Evolutionary conservation across 225 moss, liverwort and hornwort genomes (phyloP).

Genomic region (Pseudoscleropodium purum): DNA sequence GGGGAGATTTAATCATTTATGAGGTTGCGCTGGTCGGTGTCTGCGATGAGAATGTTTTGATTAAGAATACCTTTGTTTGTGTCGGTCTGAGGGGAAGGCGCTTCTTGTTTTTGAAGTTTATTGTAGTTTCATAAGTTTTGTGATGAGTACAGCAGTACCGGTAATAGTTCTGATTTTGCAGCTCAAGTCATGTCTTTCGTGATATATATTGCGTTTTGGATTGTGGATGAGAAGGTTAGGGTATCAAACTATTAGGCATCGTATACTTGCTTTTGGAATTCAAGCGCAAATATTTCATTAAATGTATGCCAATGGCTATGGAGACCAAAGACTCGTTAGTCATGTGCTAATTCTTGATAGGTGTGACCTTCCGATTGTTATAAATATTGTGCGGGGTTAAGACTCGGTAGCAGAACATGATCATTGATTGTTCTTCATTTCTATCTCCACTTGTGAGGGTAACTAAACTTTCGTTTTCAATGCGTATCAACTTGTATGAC

Average conservation of each 20-base stretch:
- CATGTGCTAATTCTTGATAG: not conserved
- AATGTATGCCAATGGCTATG: not conserved
- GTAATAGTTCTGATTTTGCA: not conserved
- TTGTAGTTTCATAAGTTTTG: not conserved
- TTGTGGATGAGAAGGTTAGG: not conserved
- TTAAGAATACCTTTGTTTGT: not conserved
- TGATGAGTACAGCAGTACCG: not conserved
- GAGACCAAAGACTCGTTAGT: not conserved
- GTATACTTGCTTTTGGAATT: not conserved
- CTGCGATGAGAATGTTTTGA: not conserved
- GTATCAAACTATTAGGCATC: not conserved
- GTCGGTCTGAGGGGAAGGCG: not conserved
- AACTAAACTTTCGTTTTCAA: not conserved
- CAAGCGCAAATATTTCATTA: not conserved
- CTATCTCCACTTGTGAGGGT: not conserved
- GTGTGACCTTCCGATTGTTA: not conserved
- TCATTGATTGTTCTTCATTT: not conserved
- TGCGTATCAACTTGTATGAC: not conserved
- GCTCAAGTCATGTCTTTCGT: not conserved
- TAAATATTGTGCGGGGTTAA: not conserved
- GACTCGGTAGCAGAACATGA: not conserved
- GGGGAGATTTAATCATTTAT: not conserved
- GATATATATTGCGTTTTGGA: not conserved
- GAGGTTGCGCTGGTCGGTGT: not conserved
- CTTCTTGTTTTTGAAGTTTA: not conserved